Conservation (phyloP, 2,329 filamentous ascomycete species). For the Aspergillus transmontanensis region DNA sequence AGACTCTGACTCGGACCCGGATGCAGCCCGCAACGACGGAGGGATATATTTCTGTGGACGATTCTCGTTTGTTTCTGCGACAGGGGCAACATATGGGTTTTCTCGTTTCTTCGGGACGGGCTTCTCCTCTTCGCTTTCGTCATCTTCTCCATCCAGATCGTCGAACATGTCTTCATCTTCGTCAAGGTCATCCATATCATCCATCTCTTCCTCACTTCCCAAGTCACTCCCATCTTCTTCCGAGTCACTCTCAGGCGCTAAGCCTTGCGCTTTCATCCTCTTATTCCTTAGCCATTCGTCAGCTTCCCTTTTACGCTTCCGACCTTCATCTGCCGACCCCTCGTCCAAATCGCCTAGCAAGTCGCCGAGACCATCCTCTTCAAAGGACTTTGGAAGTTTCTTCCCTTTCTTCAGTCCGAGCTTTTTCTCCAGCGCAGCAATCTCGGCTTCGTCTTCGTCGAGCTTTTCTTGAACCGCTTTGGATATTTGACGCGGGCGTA, state of each 20-base stretch:
- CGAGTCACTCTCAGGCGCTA: slow-evolving; percentile 24
- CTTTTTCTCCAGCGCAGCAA: slow-evolving; percentile 82
- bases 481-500: slow-evolving; percentile 29
- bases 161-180: slow-evolving; percentile 28
- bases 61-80: slow-evolving; percentile 46
- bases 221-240: slow-evolving; percentile 27
- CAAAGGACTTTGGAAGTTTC: slow-evolving; percentile 70
- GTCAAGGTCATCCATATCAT: slow-evolving; percentile 35
- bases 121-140: slow-evolving; percentile 42
- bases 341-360: slow-evolving; percentile 71
- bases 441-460: slow-evolving; percentile 82
- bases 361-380: slow-evolving; percentile 80
- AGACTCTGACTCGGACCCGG: slow-evolving; percentile 66
- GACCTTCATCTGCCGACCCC: slow-evolving; percentile 51
- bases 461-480: slow-evolving; percentile 63
- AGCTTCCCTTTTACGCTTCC: slow-evolving; percentile 64
- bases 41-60: slow-evolving; percentile 76
- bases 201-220: slow-evolving; percentile 27
- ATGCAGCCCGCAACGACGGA: slow-evolving; percentile 72
- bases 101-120: slow-evolving; percentile 60
- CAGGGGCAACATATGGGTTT: slow-evolving; percentile 86
- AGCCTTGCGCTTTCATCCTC: slow-evolving; percentile 53
- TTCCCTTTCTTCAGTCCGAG: slow-evolving; percentile 80
- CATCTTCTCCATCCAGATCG: slow-evolving; percentile 29
- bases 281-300: slow-evolving; percentile 63